Evolutionary conservation across 1,139 yeast species (phyloP).

Genomic region (Yamadazyma diddensiae): DNA sequence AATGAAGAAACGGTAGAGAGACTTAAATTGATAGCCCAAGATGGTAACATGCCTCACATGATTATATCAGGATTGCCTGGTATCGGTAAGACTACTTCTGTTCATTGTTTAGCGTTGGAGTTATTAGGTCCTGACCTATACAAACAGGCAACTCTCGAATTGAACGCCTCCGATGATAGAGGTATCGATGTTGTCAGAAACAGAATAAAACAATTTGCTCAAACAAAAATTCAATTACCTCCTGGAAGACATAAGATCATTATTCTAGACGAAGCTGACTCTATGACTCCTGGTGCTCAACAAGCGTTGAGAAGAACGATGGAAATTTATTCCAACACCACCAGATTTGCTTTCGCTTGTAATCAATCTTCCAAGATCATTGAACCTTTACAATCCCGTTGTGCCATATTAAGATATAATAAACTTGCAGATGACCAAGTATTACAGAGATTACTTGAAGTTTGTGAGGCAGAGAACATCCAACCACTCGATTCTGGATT

Average conservation of each 20-base stretch:
- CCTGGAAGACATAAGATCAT: conserved; percentile 75
- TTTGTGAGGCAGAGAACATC: conserved; percentile 67
- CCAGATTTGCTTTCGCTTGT: conserved; percentile 97
- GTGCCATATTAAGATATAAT: conserved; percentile 87
- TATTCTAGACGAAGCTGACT: conserved; percentile 92
- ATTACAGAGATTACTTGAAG: conserved; percentile 68
- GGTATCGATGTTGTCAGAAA: conserved; percentile 50
- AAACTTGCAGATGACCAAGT: conserved; percentile 84
- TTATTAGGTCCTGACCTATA: conserved; percentile 67
- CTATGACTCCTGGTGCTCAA: conserved; percentile 99
- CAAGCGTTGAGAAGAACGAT: conserved; percentile 95
- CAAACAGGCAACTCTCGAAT: conserved; percentile 81
- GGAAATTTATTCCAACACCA: conserved; percentile 92
- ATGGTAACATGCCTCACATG: conserved; percentile 97
- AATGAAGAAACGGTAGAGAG: conserved; percentile 88
- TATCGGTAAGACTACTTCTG: conserved; percentile 93
- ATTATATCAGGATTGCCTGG: conserved; percentile 95
- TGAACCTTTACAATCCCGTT: conserved; percentile 94
- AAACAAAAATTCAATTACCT: conserved; percentile 66
- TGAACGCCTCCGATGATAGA: conserved; percentile 53
- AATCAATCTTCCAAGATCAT: conserved; percentile 91
- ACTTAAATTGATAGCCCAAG: conserved; percentile 76
- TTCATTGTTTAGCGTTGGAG: conserved; percentile 86
- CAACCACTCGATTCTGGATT: conserved; percentile 86
- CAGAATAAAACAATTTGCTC: conserved; percentile 54